Evolutionary conservation across 345 rosid species (phyloP), one percentile per base, ranked within the genome.

Genomic region (Acer campestre): DNA sequence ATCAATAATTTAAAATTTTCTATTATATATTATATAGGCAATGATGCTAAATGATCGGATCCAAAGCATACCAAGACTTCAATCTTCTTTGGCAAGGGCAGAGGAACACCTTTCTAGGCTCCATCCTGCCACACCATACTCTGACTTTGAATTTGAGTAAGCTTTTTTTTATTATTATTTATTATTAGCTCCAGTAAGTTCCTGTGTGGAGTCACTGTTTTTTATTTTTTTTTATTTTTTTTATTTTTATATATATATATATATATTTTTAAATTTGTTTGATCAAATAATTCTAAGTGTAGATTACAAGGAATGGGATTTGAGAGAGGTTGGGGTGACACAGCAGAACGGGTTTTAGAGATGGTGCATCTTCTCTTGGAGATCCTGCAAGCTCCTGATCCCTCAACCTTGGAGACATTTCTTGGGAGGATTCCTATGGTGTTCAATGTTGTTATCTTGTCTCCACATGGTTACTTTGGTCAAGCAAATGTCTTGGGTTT

Each of bases 401-500:
- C 92, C 17, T 81, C 87, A 25, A 83, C 86, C 59, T 66, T 90
- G 83, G 92, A 89, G 84, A 84, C 88, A 27, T 89, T 89, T 78
- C 91, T 89, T 2, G 91, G 92, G 67, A 87, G 89, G 82, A 83
- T 90, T 59, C 90, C 91, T 70, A 89, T 88, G 94, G 91, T 84
- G 55, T 87, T 87, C 84, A 86, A 87, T 80, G 91, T 89, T n/a
- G 88, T 86, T 58, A 84, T 89, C 66, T 66, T 87, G 77, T 90
- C 90, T 67, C 91, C 90, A 22, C 92, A 84, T 79, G 92, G 90
- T 35, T 90, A 86, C 82, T 87, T 89, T 78, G 94, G 90, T 17
- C 90, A 90, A 85, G 92, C 89, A 46, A 84, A 87, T 82, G 91
- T 90, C 73, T 78, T 90, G 67, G 91, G 92, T 82, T 84, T 82